Percentiles rank a stretch among this genome's conserved stretches.
phyloP scores from a whole-genome alignment of 2,329 filamentous ascomycete species.

The Mollisia scopiformis region DNA sequence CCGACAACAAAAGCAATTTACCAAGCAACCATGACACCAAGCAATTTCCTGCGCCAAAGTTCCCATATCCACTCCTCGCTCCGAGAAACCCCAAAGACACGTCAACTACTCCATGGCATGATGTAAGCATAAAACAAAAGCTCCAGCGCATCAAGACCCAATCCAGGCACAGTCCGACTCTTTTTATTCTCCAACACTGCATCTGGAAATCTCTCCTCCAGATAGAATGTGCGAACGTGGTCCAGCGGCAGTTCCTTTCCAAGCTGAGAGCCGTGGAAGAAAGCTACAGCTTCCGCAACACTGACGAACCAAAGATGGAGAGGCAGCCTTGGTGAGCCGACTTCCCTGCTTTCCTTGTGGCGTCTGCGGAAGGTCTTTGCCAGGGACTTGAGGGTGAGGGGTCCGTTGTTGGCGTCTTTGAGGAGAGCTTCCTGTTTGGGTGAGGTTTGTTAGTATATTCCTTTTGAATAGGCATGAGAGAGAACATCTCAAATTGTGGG shows the following conservation, averaged over 20 bases:
- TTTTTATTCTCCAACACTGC: conserved; percentile 14
- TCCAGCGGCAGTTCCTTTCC: conserved; percentile 2
- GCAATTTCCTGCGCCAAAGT: too few species aligned
- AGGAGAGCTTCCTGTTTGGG: conserved; percentile 2
- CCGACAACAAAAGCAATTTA: too few species aligned
- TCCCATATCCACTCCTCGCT: too few species aligned
- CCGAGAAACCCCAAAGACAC: too few species aligned
- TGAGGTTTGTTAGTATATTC: too few species aligned
- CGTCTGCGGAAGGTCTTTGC: conserved; percentile 18
- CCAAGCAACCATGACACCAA: too few species aligned
- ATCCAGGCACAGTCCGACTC: conserved; percentile 9
- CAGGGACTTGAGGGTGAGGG: conserved; percentile 10
- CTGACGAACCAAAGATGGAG: conserved; percentile 17
- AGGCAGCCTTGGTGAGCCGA: conserved; percentile 11
- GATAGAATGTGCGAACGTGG: conserved; percentile 10
- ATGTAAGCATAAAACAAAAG: not conserved
- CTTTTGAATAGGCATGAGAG: too few species aligned
- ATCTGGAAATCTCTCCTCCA: conserved; percentile 18
- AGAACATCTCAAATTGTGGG: too few species aligned
- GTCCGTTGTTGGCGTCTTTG: conserved; percentile 14
- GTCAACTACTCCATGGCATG: too few species aligned
- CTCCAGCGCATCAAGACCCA: conserved; percentile 11
- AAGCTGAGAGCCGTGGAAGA: conserved; percentile 15
- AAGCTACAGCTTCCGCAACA: conserved; percentile 13
- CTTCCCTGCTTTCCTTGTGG: conserved; percentile 16